Conservation (phyloP, 441 rosid species). For the Croton laevigatus region DNA sequence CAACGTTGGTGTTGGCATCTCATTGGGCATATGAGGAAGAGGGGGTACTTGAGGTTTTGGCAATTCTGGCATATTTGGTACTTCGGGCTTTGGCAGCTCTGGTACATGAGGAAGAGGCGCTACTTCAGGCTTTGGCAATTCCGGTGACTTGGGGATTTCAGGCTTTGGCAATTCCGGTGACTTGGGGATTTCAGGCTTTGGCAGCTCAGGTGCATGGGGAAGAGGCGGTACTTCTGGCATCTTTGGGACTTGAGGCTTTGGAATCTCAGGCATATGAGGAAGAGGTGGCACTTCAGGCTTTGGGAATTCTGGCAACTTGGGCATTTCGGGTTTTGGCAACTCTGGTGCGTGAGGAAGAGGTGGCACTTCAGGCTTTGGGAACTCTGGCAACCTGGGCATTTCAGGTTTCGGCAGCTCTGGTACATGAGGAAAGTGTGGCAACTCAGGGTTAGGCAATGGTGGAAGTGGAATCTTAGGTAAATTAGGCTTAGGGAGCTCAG, state of each 20-base stretch:
- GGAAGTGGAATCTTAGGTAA: too few species aligned
- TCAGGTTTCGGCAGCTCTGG: not conserved
- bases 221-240: constrained; percentile 21
- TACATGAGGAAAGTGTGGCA: not conserved
- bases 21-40: constrained; percentile 17
- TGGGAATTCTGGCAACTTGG: not conserved
- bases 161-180: not conserved
- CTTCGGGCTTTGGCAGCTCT: constrained; percentile 23
- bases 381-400: constrained; percentile 6
- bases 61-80: constrained; percentile 21
- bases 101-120: constrained; percentile 10
- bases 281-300: not conserved
- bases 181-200: not conserved
- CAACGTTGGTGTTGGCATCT: constrained; percentile 21
- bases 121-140: constrained; percentile 10
- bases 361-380: constrained; percentile 24
- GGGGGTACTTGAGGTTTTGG: constrained; percentile 22
- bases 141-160: not conserved
- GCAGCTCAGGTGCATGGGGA: not conserved
- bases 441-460: not conserved
- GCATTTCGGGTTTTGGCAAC: not conserved
- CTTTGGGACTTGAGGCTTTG: too few species aligned
- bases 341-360: not conserved
- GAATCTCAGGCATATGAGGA: constrained; percentile 16
- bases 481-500: too few species aligned